A percentile compares a stretch with the other conserved stretches of the same genome.
Conservation (phyloP, 768 basidiomycete genomes). For the Basidioascus undulatus region DNA sequence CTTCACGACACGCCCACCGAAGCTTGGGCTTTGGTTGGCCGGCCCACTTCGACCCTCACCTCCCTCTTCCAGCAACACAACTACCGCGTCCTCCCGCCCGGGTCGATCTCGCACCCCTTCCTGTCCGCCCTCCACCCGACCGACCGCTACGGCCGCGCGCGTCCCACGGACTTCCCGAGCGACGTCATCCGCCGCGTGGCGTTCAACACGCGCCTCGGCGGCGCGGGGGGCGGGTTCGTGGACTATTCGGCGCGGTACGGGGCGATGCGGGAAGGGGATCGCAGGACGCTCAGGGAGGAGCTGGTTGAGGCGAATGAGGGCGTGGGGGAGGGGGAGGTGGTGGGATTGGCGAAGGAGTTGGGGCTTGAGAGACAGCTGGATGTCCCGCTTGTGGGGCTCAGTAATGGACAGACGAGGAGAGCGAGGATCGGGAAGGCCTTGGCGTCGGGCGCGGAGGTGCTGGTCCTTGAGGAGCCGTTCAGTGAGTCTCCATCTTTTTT, state of each 20-base stretch:
- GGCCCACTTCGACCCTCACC: constrained; percentile 6
- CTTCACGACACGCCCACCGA: constrained; percentile 1
- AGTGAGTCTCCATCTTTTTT: constrained; percentile 26
- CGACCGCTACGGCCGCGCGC: neutral
- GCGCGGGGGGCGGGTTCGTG: constrained; percentile 46
- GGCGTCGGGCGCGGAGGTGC: constrained; percentile 38
- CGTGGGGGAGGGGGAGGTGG: constrained; percentile 3
- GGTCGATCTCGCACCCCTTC: constrained; percentile 12
- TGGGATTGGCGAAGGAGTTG: no score
- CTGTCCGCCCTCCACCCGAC: neutral
- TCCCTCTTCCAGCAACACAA: neutral
- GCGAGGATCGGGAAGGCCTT: constrained; percentile 62
- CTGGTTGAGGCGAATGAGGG: constrained; percentile 20
- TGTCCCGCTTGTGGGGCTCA: constrained; percentile 57
- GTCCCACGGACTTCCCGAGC: constrained; percentile 3
- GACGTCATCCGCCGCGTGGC: constrained; percentile 9
- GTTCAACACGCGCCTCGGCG: constrained; percentile 10
- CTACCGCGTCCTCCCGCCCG: constrained; percentile 2
- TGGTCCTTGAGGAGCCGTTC: constrained; percentile 78
- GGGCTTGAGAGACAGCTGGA: no score
- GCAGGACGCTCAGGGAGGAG: constrained; percentile 44
- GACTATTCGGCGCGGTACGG: constrained; percentile 87
- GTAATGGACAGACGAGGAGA: constrained; percentile 74
- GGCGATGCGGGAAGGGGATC: constrained; percentile 62
- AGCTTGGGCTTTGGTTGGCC: no score